Conservation (phyloP, 2,329 filamentous ascomycete species). For the Sporothrix curviconia region DNA sequence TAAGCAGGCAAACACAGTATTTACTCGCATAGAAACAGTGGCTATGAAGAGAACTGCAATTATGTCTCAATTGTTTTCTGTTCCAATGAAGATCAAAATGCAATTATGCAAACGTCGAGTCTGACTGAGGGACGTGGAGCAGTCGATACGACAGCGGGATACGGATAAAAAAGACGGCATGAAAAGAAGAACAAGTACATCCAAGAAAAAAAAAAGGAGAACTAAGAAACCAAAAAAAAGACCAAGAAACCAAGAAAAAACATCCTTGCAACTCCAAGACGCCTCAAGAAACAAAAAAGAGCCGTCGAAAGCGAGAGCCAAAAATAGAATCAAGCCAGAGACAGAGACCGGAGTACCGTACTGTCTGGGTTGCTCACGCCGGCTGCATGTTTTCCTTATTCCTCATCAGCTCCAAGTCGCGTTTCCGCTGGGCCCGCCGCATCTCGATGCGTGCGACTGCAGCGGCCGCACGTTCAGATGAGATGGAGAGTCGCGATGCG, state of each 20-base stretch:
- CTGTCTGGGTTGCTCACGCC: slow-evolving; percentile 3
- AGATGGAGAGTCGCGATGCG: slow-evolving; percentile 35
- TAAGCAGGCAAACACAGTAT: too few relatives aligned
- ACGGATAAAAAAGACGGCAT: not conserved
- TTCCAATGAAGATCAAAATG: too few relatives aligned
- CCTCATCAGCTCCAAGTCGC: slow-evolving; percentile 18
- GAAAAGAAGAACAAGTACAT: not conserved
- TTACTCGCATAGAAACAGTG: too few relatives aligned
- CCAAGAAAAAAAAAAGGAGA: not conserved
- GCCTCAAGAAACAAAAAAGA: too few relatives aligned
- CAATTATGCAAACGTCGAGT: too few relatives aligned
- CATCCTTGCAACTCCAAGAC: too few relatives aligned
- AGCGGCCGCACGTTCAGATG: slow-evolving; percentile 46
- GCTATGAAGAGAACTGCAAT: too few relatives aligned
- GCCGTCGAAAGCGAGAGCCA: too few relatives aligned
- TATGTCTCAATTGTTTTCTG: too few relatives aligned
- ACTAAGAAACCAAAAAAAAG: not conserved
- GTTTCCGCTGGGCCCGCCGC: slow-evolving; percentile 44
- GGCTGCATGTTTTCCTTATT: slow-evolving; percentile 50
- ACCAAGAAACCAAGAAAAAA: not conserved
- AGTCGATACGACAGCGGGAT: not conserved
- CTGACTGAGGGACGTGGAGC: too few relatives aligned
- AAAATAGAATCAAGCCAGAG: too few relatives aligned
- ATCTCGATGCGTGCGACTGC: slow-evolving; percentile 50
- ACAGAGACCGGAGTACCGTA: not conserved